phyloP scores from a whole-genome alignment of 2,329 filamentous ascomycete genomes.

The Pseudonectria buxi region DNA sequence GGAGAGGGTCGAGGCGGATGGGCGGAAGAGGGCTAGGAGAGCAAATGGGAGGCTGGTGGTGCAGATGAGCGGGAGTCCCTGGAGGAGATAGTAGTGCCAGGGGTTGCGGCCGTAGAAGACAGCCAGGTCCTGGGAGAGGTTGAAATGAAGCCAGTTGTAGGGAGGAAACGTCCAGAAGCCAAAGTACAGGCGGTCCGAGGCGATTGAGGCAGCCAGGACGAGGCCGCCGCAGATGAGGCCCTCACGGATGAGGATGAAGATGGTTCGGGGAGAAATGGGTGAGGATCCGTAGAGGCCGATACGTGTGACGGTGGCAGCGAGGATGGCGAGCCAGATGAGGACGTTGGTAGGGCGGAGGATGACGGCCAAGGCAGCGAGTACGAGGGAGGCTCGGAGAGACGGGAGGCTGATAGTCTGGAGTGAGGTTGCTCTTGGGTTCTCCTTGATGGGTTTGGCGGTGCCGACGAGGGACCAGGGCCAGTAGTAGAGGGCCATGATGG shows the following conservation, averaged over 20 bases:
- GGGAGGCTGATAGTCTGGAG: conserved; percentile 18
- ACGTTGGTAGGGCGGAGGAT: conserved; percentile 84
- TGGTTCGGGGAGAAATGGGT: conserved; percentile 35
- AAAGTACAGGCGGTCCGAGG: conserved; percentile 74
- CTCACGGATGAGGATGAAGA: conserved; percentile 55
- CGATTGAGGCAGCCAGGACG: conserved; percentile 55
- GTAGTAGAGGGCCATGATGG: conserved; percentile 66
- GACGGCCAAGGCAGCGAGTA: conserved; percentile 74
- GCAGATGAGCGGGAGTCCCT: conserved; percentile 81
- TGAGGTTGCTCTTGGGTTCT: conserved; percentile 28
- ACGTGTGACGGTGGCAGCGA: conserved; percentile 38
- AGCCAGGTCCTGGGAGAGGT: conserved; percentile 78
- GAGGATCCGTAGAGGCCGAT: conserved; percentile 29
- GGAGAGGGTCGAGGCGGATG: conserved; percentile 23
- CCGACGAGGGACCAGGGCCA: conserved; percentile 78
- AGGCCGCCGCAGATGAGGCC: conserved; percentile 54
- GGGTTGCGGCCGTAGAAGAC: conserved; percentile 89
- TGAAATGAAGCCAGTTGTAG: conserved; percentile 82
- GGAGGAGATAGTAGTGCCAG: conserved; percentile 87
- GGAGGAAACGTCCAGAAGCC: conserved; percentile 82
- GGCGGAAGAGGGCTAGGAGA: conserved; percentile 54
- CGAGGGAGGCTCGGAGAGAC: conserved; percentile 51
- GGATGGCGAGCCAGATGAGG: conserved; percentile 72
- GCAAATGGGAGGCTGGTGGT: conserved; percentile 78
- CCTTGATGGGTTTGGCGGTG: conserved; percentile 32